Percentiles rank a stretch among this genome's conserved stretches.
These are phyloP conservation scores for Quercus lobata DNA, from an alignment of 331 rosid genomes.

Conservation along the genomic window DNA sequence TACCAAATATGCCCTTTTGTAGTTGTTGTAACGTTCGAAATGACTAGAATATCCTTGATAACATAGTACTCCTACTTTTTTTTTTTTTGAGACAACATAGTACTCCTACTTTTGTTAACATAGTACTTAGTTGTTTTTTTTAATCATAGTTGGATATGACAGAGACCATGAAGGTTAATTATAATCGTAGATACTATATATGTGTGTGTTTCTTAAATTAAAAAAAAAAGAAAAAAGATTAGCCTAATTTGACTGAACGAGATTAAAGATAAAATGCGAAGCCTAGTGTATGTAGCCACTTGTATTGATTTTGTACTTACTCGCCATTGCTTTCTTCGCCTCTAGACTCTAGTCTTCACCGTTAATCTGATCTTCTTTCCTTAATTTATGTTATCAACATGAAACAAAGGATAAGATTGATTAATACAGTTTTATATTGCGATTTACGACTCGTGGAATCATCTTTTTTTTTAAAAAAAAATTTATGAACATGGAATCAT, in stretches of 20 bases:
- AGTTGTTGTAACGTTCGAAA: background rate
- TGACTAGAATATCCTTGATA: background rate
- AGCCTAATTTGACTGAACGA: no score
- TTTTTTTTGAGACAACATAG: no score
- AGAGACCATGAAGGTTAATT: background rate
- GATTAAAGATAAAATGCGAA: no score
- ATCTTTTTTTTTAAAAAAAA: no score
- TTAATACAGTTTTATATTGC: no score
- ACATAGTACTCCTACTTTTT: background rate
- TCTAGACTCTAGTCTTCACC: background rate
- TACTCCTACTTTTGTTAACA: background rate
- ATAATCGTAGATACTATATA: background rate
- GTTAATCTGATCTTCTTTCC: background rate
- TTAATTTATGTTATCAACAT: background rate
- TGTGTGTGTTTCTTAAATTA: no score
- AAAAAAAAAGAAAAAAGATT: no score
- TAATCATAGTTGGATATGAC: slow-evolving; percentile 10
- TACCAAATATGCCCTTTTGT: slow-evolving; percentile 7
- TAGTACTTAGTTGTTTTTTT: background rate
- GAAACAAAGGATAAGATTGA: background rate
- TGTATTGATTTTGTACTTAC: no score
- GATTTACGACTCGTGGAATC: no score
- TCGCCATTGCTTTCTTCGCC: no score
- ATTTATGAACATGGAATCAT: no score
- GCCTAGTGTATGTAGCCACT: no score